These are phyloP conservation scores for Phellinidium pouzarii DNA, from an alignment of 1,284 basidiomycete genomes.

Conservation along the genomic window DNA sequence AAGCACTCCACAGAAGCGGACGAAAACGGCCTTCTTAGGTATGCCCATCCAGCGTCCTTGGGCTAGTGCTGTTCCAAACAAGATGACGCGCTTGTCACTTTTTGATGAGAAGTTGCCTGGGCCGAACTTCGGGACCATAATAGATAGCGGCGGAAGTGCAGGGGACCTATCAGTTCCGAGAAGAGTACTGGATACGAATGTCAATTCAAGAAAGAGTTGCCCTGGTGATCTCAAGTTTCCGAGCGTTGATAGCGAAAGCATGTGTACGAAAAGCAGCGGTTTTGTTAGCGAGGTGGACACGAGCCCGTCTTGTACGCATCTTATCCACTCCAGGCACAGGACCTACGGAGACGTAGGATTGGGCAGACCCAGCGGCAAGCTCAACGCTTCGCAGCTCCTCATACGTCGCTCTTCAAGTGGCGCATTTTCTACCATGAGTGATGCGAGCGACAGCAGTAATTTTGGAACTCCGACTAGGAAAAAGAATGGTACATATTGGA, in stretches of 20 bases:
- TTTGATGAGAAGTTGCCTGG: constrained; percentile 33
- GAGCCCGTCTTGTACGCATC: constrained; percentile 40
- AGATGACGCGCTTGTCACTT: constrained; percentile 46
- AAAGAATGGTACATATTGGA: constrained; percentile 37
- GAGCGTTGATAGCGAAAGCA: constrained; percentile 20
- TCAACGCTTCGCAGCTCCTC: constrained; percentile 45
- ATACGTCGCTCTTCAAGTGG: constrained; percentile 72
- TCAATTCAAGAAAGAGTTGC: constrained; percentile 16
- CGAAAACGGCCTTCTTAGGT: constrained; percentile 51
- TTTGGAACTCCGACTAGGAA: constrained; percentile 58
- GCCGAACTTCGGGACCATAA: constrained; percentile 15
- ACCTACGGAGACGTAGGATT: constrained; percentile 62
- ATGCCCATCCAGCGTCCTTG: constrained; percentile 51
- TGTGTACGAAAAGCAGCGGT: constrained; percentile 38
- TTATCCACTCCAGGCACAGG: constrained; percentile 29
- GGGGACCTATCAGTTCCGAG: constrained; percentile 19
- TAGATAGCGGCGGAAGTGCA: constrained; percentile 31
- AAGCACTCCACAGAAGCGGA: constrained; percentile 72
- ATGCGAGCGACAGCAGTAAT: constrained; percentile 39
- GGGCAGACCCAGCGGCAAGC: constrained; percentile 42
- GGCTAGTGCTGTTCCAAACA: constrained; percentile 69
- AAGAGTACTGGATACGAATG: background rate
- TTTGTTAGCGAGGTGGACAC: constrained; percentile 34
- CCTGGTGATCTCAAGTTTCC: constrained; percentile 16
- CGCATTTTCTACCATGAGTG: constrained; percentile 67